Conservation (phyloP, 495 filamentous ascomycete species). For the Podospora comata region DNA sequence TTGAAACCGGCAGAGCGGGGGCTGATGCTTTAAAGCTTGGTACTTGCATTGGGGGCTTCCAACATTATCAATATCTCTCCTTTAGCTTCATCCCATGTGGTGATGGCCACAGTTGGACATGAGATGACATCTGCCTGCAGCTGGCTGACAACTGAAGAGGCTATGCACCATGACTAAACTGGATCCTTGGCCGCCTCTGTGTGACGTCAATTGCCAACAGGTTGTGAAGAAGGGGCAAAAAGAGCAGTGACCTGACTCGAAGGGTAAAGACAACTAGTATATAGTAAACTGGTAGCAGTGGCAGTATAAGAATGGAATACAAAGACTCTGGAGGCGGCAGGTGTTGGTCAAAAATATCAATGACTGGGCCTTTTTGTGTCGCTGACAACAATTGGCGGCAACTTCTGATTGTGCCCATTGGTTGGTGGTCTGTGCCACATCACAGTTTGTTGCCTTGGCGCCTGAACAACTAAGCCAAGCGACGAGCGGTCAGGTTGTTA, state of each 20-base stretch:
- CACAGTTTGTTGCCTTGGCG: conserved; percentile 26
- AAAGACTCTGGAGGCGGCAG: background rate
- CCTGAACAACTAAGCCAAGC: conserved; percentile 22
- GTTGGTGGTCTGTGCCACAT: background rate
- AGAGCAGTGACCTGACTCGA: background rate
- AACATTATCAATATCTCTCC: too few species aligned
- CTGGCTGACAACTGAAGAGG: background rate
- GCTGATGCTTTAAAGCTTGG: too few species aligned
- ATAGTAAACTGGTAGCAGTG: background rate
- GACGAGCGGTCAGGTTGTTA: conserved; percentile 24
- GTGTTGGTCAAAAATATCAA: background rate
- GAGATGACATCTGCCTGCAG: background rate
- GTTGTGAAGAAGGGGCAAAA: background rate
- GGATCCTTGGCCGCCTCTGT: background rate
- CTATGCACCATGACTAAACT: background rate
- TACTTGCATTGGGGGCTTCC: too few species aligned
- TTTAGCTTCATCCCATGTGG: background rate
- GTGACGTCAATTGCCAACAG: background rate
- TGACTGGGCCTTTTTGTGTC: background rate
- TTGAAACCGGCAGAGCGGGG: too few species aligned
- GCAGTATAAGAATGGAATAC: background rate
- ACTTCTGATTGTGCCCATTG: background rate
- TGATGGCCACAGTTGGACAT: background rate
- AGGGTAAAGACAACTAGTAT: background rate
- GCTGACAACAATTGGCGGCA: background rate